Base-by-base conservation (phyloP, 164 flowering plant genomes). In the Pachysandra terminalis region DNA sequence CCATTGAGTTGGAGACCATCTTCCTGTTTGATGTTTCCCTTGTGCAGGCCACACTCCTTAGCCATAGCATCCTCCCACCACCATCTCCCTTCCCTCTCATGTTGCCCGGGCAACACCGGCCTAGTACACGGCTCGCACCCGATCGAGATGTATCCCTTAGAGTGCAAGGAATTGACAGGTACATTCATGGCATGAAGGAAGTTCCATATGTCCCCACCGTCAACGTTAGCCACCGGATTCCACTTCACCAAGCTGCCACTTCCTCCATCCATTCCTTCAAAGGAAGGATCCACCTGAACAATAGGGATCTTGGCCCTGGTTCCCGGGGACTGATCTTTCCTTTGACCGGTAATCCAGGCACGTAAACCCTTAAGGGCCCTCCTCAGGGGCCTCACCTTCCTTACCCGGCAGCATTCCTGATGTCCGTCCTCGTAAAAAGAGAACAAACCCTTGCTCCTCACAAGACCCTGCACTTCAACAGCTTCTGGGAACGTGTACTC, bases 1-100 rank as follows among this genome's bases (percentile, higher is more conserved):
- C 80, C 85, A 41, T 82, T 77, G 37, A 72, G 72, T 24, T 75
- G 76, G 9, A 67, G n/a, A n/a, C n/a, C n/a, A n/a, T n/a, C 76
- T 35, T 80, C 83, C 60, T 78, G 71, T 61, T 76, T 88, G 21
- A 92, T 72, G 67, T 92, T 95, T 19, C 97, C 96, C 76, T 95
- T 95, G 81, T 95, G 99, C 1, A 95, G 96, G 9, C 99, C 99
- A 63, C 99, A 95, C 66, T 95, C 99, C 78, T 95, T 95, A 15
- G 99, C 97, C 74, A 82, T 87, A 17, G 99, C 93, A 71, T 95
- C 97, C 74, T 95, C 99, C 99, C 99, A 95, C 99, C 99, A 95
- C 99, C 99, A 95, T 71, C 99, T 84, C 63, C 99, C 99, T 72
- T 95, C 99, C 57, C 99, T 81, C 80, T 95, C 99, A 32, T 92